Evolutionary conservation across 495 filamentous ascomycete genomes (phyloP).

Genomic region (Aspergillus wentii): DNA sequence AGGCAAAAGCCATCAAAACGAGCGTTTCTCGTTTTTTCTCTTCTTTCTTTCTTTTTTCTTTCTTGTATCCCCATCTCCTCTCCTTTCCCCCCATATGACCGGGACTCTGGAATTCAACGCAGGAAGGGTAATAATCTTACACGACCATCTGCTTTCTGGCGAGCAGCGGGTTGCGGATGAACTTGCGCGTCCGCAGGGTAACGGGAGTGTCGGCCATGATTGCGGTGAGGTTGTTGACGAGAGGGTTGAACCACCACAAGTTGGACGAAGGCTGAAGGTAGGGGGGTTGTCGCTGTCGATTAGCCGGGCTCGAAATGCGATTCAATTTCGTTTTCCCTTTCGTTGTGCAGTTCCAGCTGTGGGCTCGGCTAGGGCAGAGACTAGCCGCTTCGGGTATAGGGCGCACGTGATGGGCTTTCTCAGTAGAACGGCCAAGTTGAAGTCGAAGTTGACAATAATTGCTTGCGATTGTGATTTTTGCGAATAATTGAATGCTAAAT

Average conservation of each 20-base stretch:
- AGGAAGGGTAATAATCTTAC: constrained; percentile 77
- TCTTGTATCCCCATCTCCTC: no score
- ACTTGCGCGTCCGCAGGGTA: constrained; percentile 99
- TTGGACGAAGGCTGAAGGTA: constrained; percentile 14
- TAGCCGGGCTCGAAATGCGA: constrained; percentile 17
- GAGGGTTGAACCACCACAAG: constrained; percentile 13
- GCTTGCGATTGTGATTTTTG: neutral
- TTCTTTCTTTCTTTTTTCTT: constrained; percentile 8
- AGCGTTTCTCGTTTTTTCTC: constrained; percentile 2
- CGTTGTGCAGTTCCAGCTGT: constrained; percentile 27
- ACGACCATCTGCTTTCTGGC: constrained; percentile 99
- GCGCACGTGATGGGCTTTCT: neutral
- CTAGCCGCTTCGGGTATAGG: constrained; percentile 24
- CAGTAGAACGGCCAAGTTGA: neutral
- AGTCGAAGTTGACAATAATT: neutral
- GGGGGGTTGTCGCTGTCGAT: constrained; percentile 20
- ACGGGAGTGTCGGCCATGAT: constrained; percentile 91
- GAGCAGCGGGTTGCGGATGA: constrained; percentile 99
- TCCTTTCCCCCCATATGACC: no score
- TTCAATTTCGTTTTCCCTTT: constrained; percentile 34
- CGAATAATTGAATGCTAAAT: neutral
- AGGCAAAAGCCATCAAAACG: neutral
- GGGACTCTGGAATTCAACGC: no score
- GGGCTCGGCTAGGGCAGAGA: constrained; percentile 39
- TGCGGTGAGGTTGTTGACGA: constrained; percentile 40